Percentiles rank a stretch among this genome's conserved stretches.
phyloP scores from a whole-genome alignment of 2,329 filamentous ascomycete species.

The Diaporthe capsici region DNA sequence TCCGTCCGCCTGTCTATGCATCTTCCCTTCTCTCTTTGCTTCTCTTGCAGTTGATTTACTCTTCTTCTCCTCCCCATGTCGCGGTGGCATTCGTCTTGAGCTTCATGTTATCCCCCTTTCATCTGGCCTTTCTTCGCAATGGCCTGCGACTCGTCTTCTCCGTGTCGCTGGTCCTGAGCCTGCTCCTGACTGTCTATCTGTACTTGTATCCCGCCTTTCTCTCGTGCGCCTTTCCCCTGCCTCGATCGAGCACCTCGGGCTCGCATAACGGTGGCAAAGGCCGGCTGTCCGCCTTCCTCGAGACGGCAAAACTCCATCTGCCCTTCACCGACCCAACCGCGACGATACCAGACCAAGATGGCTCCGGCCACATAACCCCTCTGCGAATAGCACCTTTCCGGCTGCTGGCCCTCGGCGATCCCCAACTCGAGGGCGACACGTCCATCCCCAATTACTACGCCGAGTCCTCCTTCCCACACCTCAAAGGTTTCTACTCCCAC shows the following conservation, averaged over 20 bases:
- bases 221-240: constrained; percentile 83
- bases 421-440: constrained; percentile 93
- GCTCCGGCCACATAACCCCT: constrained; percentile 43
- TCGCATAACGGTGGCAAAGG: constrained; percentile 9
- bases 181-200: constrained; percentile 80
- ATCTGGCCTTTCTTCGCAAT: constrained; percentile 69
- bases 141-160: constrained; percentile 71
- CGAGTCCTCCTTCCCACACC: constrained; percentile 65
- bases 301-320: constrained; percentile 60
- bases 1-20: no score
- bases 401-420: constrained; percentile 89
- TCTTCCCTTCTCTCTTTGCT: neutral
- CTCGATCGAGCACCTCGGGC: constrained; percentile 48
- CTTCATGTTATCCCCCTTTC: constrained; percentile 58
- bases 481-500: constrained; percentile 62
- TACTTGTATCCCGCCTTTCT: constrained; percentile 90
- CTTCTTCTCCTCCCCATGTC: constrained; percentile 21
- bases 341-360: constrained; percentile 41
- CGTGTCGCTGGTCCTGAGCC: constrained; percentile 72
- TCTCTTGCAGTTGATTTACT: neutral
- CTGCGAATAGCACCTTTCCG: constrained; percentile 78
- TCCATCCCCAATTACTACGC: constrained; percentile 76
- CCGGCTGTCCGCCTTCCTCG: constrained; percentile 51
- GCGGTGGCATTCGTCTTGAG: constrained; percentile 57
- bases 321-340: constrained; percentile 47